Base-by-base conservation (phyloP, 768 basidiomycete genomes). In the Chalciporus pseudorubinellus region DNA sequence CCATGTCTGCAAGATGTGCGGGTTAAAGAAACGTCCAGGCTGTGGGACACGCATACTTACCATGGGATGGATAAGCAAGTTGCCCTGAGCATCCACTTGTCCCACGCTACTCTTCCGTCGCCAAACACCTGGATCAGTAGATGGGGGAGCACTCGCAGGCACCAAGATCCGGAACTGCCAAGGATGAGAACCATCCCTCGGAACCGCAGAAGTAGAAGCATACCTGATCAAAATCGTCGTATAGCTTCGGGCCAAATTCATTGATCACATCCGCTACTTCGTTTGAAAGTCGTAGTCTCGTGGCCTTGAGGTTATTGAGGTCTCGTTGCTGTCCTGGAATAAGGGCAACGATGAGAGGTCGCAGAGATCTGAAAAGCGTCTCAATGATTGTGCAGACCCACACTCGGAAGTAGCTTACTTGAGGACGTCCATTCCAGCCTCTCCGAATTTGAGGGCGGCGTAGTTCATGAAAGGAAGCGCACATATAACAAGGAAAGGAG, bases 391-490 rank as follows among this genome's bases (percentile, higher is more conserved):
- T 26, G 42, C 28, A 14, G 31, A 24, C 24, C 45, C 18, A 29
- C 16, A 44, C 39, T 45, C 26, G 10, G 18, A n/a, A 28, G 43
- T 44, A n/a, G 72, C 88, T 59, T 60, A 95, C 94, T 98, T 98
- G 48, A 94, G 77, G 22, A 98, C 93, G 62, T 98, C 95, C 83
- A 97, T 87, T 20, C 95, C 95, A 29, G 95, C 95, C 68, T 98
- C 95, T 39, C 95, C 95, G 62, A 98, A 98, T 69, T 97, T 95
- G 46, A 98, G 79, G 6, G 95, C 92, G 6, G 92, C 91, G 62
- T 88, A 91, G 50, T 90, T 94, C 75, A 95, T 87, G 67, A 91
- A 82, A 13, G 95, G 95, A 26, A 98, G 70, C 2, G 83, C 74
- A 18, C 80, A 73, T 51, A 89, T 73, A 50, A 93, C 84, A 9